A percentile compares a stretch with the other conserved stretches of the same genome.
phyloP scores from a whole-genome alignment of 805 yeast genomes.

The Starmerella vaccinii region DNA sequence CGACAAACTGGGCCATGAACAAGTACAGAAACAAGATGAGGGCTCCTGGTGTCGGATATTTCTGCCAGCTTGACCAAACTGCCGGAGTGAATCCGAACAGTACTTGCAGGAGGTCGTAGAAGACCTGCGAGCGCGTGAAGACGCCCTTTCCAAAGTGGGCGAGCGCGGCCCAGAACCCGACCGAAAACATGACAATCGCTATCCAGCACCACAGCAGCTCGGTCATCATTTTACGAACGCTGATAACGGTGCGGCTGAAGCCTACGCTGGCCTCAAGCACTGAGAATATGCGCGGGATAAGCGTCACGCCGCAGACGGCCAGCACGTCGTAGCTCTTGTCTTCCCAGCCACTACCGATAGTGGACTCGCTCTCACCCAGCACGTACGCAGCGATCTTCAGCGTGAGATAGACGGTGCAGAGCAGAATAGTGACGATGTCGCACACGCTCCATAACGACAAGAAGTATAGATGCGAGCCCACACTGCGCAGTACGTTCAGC shows the following conservation, averaged over 20 bases:
- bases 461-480: constrained; percentile 39
- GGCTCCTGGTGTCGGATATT: constrained; percentile 40
- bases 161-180: constrained; percentile 48
- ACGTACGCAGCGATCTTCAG: constrained; percentile 22
- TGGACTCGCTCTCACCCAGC: neutral
- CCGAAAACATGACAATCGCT: constrained; percentile 40
- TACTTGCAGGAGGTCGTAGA: constrained; percentile 43
- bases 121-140: constrained; percentile 36
- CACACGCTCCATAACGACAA: constrained; percentile 46
- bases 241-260: constrained; percentile 42
- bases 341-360: constrained; percentile 3
- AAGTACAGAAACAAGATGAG: constrained; percentile 42
- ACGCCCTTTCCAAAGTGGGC: constrained; percentile 39
- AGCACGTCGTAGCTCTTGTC: constrained; percentile 27
- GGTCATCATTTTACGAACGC: constrained; percentile 43
- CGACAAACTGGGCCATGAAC: constrained; percentile 45
- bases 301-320: constrained; percentile 37
- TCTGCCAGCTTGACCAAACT: constrained; percentile 47
- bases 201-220: constrained; percentile 42
- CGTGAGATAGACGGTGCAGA: constrained; percentile 32
- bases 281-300: constrained; percentile 42
- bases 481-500: constrained; percentile 35
- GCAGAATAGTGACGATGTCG: constrained; percentile 36
- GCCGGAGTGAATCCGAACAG: constrained; percentile 53
- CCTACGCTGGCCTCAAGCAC: constrained; percentile 43